Evolutionary conservation across 2,329 filamentous ascomycete genomes (phyloP), one percentile per base, ranked within the genome.

Genomic region (Aspergillus uvarum): DNA sequence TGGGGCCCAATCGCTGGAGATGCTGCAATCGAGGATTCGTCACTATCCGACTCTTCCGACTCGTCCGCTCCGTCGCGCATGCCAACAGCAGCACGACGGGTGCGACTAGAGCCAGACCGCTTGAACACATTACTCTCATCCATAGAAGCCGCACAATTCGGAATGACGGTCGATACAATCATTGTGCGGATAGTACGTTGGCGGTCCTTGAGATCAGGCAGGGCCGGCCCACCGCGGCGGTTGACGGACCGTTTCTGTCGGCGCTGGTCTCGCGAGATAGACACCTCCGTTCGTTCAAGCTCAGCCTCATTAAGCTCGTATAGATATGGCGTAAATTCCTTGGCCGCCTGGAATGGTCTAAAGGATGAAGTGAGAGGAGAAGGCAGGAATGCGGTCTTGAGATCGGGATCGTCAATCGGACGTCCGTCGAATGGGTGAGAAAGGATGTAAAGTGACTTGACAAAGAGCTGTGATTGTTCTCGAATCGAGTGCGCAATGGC

Each of bases 401-500:
- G 84, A 72, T 99, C 95, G 5, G 92, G 87, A 72, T 99, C 95
- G 67, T 98, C 95, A 22, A 98, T 85, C 2, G 92, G 92, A 38
- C 95, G 86, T 53, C 95, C 95, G 73, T 99, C 95, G 70, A 99
- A 99, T 26, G 92, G 89, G 79, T 99, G 93, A 2, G 93, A 92
- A 56, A 96, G 87, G 69, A 95, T 91, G 77, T 96, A 98, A 61
- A 99, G 80, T 70, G 92, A 96, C 73, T 92, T 90, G 5, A 92
- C 96, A 75, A 97, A 99, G 31, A 98, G 85, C 73, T 99, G 95
- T 47, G 89, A 88, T 77, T 99, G 95, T 76, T 99, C 95, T 63
- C 95, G 89, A 71, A 99, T 99, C 62, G 92, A 96, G 78, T 99
- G 95, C 12, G 95, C 95, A 74, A 99, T 98, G 7, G 95, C 94